Evolutionary conservation across 2,329 filamentous ascomycete species (phyloP).

Genomic region (Penicillium corylophilum): DNA sequence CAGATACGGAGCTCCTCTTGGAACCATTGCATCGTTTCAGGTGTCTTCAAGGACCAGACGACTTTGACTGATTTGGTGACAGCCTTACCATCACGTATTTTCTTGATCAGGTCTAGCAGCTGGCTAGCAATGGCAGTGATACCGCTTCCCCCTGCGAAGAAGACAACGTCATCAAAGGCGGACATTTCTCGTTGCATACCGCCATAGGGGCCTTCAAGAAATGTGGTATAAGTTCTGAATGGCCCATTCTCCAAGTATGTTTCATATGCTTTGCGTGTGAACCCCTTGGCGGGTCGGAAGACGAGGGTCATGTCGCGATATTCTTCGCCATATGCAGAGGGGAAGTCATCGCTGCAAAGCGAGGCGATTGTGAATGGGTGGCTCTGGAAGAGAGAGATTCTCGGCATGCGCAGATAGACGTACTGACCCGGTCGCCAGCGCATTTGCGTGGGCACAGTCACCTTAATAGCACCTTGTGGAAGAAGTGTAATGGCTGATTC

Average conservation of each 20-base stretch:
- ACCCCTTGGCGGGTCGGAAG: constrained; percentile 87
- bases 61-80: constrained; percentile 88
- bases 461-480: constrained; percentile 90
- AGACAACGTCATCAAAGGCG: constrained; percentile 87
- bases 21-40: constrained; percentile 97
- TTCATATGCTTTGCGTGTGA: constrained; percentile 80
- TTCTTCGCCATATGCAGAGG: constrained; percentile 82
- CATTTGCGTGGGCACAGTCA: constrained; percentile 91
- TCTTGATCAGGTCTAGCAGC: constrained; percentile 88
- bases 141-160: constrained; percentile 91
- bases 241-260: constrained; percentile 82
- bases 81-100: constrained; percentile 91
- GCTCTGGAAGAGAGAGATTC: constrained; percentile 85
- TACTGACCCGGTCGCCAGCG: constrained; percentile 93
- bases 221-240: constrained; percentile 87
- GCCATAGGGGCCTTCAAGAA: constrained; percentile 91
- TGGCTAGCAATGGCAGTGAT: constrained; percentile 93
- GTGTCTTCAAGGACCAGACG: constrained; percentile 87
- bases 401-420: constrained; percentile 90
- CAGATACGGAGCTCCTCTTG: constrained; percentile 91
- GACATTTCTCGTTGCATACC: constrained; percentile 88
- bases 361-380: constrained; percentile 96
- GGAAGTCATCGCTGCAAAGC: constrained; percentile 88
- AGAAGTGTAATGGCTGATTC: constrained; percentile 87
- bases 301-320: constrained; percentile 88